Conservation (phyloP, 1,139 yeast genomes). For the Lodderomyces jiufengensis region DNA sequence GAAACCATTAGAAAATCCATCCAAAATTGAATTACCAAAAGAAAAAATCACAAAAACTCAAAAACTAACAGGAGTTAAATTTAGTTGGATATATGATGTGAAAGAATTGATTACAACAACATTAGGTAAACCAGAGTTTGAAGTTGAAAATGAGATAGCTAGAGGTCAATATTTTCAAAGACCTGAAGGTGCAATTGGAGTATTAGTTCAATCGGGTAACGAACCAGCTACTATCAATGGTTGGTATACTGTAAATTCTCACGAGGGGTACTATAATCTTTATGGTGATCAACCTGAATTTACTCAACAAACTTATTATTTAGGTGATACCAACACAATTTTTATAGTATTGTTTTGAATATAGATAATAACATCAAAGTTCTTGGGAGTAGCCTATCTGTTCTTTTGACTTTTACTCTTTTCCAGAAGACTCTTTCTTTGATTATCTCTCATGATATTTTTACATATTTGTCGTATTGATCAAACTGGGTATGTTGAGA, state of each 20-base stretch:
- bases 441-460: no score
- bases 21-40: conserved; percentile 1
- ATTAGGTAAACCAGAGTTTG: conserved; percentile 5
- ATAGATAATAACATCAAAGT: background rate
- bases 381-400: no score
- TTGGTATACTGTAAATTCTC: conserved; percentile 18
- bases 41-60: conserved; percentile 3
- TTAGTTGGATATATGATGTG: conserved; percentile 7
- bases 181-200: conserved; percentile 14
- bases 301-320: conserved; percentile 12
- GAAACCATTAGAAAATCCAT: conserved; percentile 2
- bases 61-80: conserved; percentile 7
- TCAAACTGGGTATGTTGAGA: no score
- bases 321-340: conserved; percentile 15
- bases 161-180: conserved; percentile 15
- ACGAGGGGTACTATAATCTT: conserved; percentile 16
- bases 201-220: conserved; percentile 14
- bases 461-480: no score
- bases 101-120: conserved; percentile 1
- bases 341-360: conserved; percentile 12
- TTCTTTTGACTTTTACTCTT: no score
- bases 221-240: conserved; percentile 22
- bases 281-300: conserved; percentile 16
- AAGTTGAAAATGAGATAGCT: conserved; percentile 14
- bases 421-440: no score